These are phyloP conservation scores for Zalerion maritima DNA, from an alignment of 495 filamentous ascomycete genomes.

Conservation along the genomic window DNA sequence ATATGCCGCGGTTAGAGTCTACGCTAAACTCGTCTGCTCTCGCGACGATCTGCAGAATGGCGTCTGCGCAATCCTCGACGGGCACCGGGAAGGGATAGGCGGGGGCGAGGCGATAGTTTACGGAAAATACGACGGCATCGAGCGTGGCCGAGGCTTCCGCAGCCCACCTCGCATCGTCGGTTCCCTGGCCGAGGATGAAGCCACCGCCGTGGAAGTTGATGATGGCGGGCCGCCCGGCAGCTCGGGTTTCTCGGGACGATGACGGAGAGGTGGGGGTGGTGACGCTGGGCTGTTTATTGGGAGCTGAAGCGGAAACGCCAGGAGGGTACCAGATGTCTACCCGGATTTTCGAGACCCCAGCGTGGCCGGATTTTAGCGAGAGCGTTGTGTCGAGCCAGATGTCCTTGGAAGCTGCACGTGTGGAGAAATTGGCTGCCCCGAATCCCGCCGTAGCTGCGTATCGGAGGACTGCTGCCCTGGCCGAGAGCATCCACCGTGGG, in stretches of 20 bases:
- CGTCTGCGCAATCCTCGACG: conserved; percentile 62
- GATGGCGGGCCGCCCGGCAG: conserved; percentile 46
- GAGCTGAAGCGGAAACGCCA: neutral
- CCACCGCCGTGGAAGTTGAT: conserved; percentile 71
- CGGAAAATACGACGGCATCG: conserved; percentile 48
- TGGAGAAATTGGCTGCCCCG: conserved; percentile 7
- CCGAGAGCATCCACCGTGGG: conserved; percentile 10
- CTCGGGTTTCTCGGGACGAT: too few species aligned
- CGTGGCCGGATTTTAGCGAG: conserved; percentile 6
- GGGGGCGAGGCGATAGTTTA: conserved; percentile 66
- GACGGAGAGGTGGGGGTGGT: too few species aligned
- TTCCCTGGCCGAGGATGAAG: conserved; percentile 55
- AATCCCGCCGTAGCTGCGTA: conserved; percentile 8
- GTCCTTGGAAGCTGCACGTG: conserved; percentile 4
- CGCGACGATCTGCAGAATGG: conserved; percentile 47
- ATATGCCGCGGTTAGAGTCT: conserved; percentile 36
- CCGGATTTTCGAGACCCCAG: conserved; percentile 6
- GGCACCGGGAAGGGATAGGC: conserved; percentile 64
- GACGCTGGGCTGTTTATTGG: conserved; percentile 36
- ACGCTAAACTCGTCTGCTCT: conserved; percentile 38
- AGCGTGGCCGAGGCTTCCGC: conserved; percentile 33
- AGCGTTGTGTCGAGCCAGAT: conserved; percentile 10
- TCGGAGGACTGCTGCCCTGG: conserved; percentile 7
- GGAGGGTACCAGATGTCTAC: conserved; percentile 10
- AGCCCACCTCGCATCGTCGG: conserved; percentile 61